phyloP scores from a whole-genome alignment of 2,329 filamentous ascomycete genomes.

The Sclerotinia glacialis region DNA sequence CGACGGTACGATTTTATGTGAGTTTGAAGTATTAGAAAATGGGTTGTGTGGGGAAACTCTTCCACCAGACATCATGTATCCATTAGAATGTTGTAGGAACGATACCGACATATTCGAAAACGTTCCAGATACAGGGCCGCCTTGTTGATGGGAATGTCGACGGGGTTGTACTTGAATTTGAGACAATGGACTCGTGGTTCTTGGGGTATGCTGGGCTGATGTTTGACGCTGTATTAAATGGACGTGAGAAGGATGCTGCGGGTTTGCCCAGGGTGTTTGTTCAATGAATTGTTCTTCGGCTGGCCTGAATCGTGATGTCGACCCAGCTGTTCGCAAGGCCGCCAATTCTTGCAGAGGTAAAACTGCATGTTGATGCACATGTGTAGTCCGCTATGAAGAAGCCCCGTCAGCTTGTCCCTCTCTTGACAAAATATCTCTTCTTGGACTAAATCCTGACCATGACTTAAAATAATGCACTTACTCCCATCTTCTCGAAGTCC shows the following conservation, averaged over 20 bases:
- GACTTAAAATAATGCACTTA: constrained; percentile 49
- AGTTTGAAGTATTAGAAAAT: constrained; percentile 34
- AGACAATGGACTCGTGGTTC: constrained; percentile 41
- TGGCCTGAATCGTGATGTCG: constrained; percentile 47
- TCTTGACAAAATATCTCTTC: not conserved
- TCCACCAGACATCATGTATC: constrained; percentile 30
- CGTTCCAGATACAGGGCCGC: constrained; percentile 38
- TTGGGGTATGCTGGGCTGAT: constrained; percentile 41
- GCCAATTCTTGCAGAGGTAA: constrained; percentile 39
- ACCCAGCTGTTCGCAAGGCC: constrained; percentile 36
- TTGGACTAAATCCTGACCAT: not conserved
- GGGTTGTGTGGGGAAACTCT: constrained; percentile 38
- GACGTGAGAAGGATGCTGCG: constrained; percentile 69
- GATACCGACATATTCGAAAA: constrained; percentile 36
- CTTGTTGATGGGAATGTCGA: constrained; percentile 41
- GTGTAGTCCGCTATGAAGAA: constrained; percentile 33
- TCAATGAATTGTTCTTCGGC: constrained; percentile 86
- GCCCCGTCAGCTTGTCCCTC: constrained; percentile 26
- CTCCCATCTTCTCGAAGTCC: constrained; percentile 85
- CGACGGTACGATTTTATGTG: constrained; percentile 37
- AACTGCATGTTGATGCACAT: constrained; percentile 30
- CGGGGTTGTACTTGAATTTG: constrained; percentile 38
- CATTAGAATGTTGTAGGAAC: constrained; percentile 33
- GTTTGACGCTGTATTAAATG: constrained; percentile 44
- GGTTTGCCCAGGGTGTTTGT: constrained; percentile 89